A percentile compares a stretch with the other conserved stretches of the same genome.
Conservation (phyloP, 2,329 filamentous ascomycete genomes). For the Hypoxylon sp. region DNA sequence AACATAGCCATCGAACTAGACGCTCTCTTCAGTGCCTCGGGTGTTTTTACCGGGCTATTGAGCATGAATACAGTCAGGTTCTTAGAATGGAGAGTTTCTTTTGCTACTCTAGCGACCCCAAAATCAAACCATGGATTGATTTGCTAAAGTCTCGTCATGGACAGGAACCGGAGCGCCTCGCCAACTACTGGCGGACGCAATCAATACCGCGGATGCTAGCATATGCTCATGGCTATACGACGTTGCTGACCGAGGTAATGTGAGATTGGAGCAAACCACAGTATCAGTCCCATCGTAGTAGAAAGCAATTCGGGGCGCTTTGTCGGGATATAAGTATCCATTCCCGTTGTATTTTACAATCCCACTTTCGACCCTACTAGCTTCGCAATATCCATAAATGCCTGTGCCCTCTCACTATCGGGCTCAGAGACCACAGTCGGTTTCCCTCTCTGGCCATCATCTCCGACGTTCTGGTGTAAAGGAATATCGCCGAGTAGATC, state of each 20-base stretch:
- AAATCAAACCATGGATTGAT: conserved; percentile 32
- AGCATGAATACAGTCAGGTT: conserved; percentile 38
- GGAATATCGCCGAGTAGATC: conserved; percentile 91
- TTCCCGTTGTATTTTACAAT: conserved; percentile 43
- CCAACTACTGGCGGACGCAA: conserved; percentile 1
- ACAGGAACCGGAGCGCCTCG: conserved; percentile 36
- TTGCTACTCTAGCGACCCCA: conserved; percentile 32
- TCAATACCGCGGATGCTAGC: background rate
- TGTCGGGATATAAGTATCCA: background rate
- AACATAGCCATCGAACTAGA: conserved; percentile 51
- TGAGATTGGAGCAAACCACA: background rate
- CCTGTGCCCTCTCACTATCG: conserved; percentile 77
- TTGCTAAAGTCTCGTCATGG: conserved; percentile 45
- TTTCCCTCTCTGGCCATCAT: conserved; percentile 87
- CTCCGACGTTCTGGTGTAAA: conserved; percentile 86
- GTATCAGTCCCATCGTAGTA: background rate
- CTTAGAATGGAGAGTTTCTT: conserved; percentile 41
- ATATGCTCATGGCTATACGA: background rate
- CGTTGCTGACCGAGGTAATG: background rate
- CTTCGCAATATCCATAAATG: conserved; percentile 80
- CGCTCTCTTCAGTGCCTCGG: conserved; percentile 43
- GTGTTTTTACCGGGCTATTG: conserved; percentile 34
- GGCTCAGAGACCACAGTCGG: conserved; percentile 93
- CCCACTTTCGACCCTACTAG: conserved; percentile 65
- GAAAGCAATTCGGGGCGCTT: background rate